Evolutionary conservation across 306 rosid genomes (phyloP).

Genomic region (Potentilla sterilis): DNA sequence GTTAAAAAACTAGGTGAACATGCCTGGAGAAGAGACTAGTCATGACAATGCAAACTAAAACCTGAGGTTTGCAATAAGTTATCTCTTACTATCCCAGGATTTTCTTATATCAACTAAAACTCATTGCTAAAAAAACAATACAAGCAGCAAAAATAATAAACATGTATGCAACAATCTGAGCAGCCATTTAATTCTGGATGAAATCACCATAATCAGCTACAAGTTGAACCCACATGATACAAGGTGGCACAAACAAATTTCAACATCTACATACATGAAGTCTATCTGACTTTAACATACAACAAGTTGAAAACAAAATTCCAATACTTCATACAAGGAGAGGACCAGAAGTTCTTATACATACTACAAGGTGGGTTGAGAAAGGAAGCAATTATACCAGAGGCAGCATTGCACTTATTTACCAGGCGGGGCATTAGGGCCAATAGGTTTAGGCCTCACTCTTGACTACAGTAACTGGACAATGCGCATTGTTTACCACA

Average conservation of each 20-base stretch:
- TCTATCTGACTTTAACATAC: not conserved
- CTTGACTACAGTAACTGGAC: slow-evolving; percentile 87
- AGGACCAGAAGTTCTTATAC: not conserved
- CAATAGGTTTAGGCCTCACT: slow-evolving; percentile 5
- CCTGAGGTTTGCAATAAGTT: not conserved
- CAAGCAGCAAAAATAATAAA: too few relatives aligned
- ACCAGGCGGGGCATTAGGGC: not conserved
- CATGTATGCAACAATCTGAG: not conserved
- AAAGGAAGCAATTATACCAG: slow-evolving; percentile 13
- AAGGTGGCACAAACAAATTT: not conserved
- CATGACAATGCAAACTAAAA: not conserved
- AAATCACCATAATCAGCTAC: not conserved
- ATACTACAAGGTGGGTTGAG: not conserved
- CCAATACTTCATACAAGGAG: not conserved
- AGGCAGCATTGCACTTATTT: slow-evolving; percentile 24
- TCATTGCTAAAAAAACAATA: not conserved
- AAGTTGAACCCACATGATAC: not conserved
- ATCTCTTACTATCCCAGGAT: not conserved
- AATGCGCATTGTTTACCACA: slow-evolving; percentile 62
- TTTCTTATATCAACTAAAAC: not conserved
- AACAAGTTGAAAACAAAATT: not conserved
- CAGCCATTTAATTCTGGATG: not conserved
- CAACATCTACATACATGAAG: not conserved
- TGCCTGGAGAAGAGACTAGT: not conserved
- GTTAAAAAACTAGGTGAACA: not conserved